Evolutionary conservation across 371 early-diverging fungal genomes (phyloP), one percentile per base, ranked within the genome.

Genomic region (Conidiobolus incongruus): DNA sequence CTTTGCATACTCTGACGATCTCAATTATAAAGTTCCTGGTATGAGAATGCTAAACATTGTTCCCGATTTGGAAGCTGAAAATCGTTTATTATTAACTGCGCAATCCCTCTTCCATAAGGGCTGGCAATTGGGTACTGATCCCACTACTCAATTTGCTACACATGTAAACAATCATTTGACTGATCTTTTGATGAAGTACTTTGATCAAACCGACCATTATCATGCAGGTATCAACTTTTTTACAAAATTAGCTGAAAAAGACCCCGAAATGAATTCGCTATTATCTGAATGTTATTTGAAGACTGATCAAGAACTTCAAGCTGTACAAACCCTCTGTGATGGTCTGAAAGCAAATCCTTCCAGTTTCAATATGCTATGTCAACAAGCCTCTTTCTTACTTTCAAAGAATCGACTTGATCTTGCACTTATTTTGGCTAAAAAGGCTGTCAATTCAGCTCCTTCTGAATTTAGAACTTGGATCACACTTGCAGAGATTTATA

Each of bases 401-500:
- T 51, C 54, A 38, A 89, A 87, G 37, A 22, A 40, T 49, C 61
- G 70, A 50, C 58, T 62, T 34, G 78, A 84, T 21, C 70, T 73
- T 54, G 91, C 92, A 3, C 58, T 86, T 20, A 69, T 74, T 33
- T 58, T 94, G 7, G 88, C 90, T 20, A 81, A 85, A 52, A 74
- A 77, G 52, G 92, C 89, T 13, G 93, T 92, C 17, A 81, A 86
- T 51, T 72, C 69, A 22, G 88, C 93, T 0, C 93, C 95, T 4
- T 85, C 87, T 20, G 95, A 94, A 57, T 92, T 81, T 55, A 55
- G 70, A n/a, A 83, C 89, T 0, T 94, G 95, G 95, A 75, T 83
- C 15, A 85, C 85, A 52, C 65, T 94, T 16, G 82, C 90, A 1
- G 77, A 92, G 52, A 68, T 83, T 31, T 91, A 87, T 48, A 82